Evolutionary conservation across 805 yeast species (phyloP).

Genomic region (Hanseniaspora mollemarum): DNA sequence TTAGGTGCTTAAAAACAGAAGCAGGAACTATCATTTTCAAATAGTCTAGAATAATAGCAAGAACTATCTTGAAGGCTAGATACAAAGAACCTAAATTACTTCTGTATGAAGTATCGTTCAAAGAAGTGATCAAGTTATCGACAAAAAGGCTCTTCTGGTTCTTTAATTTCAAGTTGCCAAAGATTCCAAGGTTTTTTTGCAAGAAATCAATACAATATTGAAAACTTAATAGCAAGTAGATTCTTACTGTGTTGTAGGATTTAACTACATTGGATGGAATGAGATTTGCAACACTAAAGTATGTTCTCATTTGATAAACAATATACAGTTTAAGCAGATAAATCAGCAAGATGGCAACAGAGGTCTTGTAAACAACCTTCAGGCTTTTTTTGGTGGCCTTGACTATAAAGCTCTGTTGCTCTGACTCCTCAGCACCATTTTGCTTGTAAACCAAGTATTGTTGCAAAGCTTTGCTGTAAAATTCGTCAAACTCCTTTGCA

Average conservation of each 20-base stretch:
- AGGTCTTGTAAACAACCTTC: slow-evolving; percentile 5
- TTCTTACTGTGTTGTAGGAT: not conserved
- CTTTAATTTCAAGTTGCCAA: slow-evolving; percentile 5
- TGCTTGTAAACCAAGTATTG: slow-evolving; percentile 13
- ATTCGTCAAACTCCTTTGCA: slow-evolving; percentile 13
- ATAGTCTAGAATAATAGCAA: slow-evolving; percentile 1
- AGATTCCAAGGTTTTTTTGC: slow-evolving; percentile 6
- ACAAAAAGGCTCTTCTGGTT: slow-evolving; percentile 9
- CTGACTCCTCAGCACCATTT: not conserved
- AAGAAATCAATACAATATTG: slow-evolving; percentile 3
- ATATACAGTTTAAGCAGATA: slow-evolving; percentile 16
- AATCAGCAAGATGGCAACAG: slow-evolving; percentile 1
- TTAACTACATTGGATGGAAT: not conserved
- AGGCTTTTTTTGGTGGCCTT: not conserved
- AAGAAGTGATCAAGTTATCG: slow-evolving; percentile 2
- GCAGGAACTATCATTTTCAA: not conserved
- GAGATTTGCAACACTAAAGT: not conserved
- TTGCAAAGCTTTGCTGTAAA: slow-evolving; percentile 12
- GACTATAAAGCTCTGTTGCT: not conserved
- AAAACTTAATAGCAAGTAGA: slow-evolving; percentile 3
- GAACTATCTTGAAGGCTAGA: not conserved
- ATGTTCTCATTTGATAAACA: slow-evolving; percentile 16
- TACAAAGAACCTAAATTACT: slow-evolving; percentile 1
- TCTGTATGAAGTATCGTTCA: not conserved
- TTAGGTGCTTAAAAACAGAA: not conserved